phyloP scores from a whole-genome alignment of 1,284 basidiomycete species.

The Marasmius sp. region DNA sequence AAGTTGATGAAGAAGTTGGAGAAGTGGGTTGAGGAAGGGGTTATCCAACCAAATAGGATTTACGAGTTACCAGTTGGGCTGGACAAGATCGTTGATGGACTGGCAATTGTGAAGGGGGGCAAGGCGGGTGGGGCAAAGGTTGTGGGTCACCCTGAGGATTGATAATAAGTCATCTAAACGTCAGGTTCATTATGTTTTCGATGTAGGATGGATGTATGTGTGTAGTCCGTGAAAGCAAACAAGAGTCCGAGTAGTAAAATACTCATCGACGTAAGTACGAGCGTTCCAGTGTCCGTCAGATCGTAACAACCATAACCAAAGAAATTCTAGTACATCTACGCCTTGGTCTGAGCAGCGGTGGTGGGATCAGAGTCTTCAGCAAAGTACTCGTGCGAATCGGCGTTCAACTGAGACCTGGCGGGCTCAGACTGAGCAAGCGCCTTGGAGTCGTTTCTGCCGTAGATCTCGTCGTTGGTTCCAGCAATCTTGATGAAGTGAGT shows the following conservation, averaged over 20 bases:
- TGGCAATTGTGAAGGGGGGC: slow-evolving; percentile 12
- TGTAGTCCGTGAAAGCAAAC: too few relatives aligned
- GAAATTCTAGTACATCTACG: too few relatives aligned
- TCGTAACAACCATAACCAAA: too few relatives aligned
- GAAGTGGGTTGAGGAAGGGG: slow-evolving; percentile 15
- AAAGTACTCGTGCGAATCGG: slow-evolving; percentile 30
- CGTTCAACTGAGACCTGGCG: slow-evolving; percentile 39
- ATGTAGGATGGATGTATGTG: too few relatives aligned
- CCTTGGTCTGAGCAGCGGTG: too few relatives aligned
- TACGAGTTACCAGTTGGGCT: slow-evolving; percentile 15
- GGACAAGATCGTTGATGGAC: slow-evolving; percentile 12
- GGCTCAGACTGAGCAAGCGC: slow-evolving; percentile 39
- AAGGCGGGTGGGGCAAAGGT: slow-evolving; percentile 16
- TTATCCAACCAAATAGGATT: slow-evolving; percentile 17
- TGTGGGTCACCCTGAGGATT: slow-evolving; percentile 8
- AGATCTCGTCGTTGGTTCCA: slow-evolving; percentile 46
- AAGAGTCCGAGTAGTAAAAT: too few relatives aligned
- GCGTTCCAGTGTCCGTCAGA: too few relatives aligned
- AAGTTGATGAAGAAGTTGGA: slow-evolving; percentile 13
- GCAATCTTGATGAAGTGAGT: slow-evolving; percentile 47
- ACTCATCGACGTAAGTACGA: too few relatives aligned
- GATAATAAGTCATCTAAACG: not conserved
- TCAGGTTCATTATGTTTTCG: too few relatives aligned
- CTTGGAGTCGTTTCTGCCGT: slow-evolving; percentile 41
- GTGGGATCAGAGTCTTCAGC: not conserved